These are phyloP conservation scores for Trichoderma citrinoviride DNA, from an alignment of 2,329 filamentous ascomycete species.

Conservation along the genomic window DNA sequence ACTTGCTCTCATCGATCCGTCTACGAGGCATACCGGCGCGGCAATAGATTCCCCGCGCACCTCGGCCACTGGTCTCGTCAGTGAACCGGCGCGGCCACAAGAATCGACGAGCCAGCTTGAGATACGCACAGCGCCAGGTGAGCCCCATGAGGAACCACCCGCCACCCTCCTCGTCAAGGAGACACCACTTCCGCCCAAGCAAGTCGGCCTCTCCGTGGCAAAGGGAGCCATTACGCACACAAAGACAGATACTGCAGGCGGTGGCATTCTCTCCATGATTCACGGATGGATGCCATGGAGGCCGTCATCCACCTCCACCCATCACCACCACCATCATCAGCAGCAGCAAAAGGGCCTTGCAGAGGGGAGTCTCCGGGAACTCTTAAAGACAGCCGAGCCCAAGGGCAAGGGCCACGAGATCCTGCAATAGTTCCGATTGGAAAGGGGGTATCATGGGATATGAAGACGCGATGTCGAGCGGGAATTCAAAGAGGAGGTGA, in stretches of 20 bases:
- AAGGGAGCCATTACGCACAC: slow-evolving; percentile 32
- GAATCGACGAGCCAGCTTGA: slow-evolving; percentile 53
- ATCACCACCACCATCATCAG: slow-evolving; percentile 24
- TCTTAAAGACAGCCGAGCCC: slow-evolving; percentile 43
- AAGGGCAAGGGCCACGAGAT: slow-evolving; percentile 38
- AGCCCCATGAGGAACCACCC: slow-evolving; percentile 27
- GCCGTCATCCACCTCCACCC: slow-evolving; percentile 25
- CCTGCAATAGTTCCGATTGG: not conserved
- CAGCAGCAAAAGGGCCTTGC: slow-evolving; percentile 43
- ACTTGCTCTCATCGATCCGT: slow-evolving; percentile 39
- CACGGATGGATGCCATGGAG: slow-evolving; percentile 49
- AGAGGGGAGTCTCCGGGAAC: slow-evolving; percentile 54
- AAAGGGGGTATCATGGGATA: no score
- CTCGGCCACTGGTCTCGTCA: slow-evolving; percentile 46
- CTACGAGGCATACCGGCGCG: slow-evolving; percentile 34
- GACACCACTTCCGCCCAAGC: not conserved
- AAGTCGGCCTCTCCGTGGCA: slow-evolving; percentile 30
- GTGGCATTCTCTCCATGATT: slow-evolving; percentile 40
- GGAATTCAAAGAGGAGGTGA: not conserved
- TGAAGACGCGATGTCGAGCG: not conserved
- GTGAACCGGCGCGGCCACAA: slow-evolving; percentile 56
- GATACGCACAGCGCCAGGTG: slow-evolving; percentile 40
- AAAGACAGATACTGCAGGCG: slow-evolving; percentile 28
- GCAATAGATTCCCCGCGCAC: slow-evolving; percentile 33
- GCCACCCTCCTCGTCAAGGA: not conserved